A percentile compares a stretch with the other conserved stretches of the same genome.
Evolutionary conservation across 495 filamentous ascomycete species (phyloP).

Genomic region (Aspergillus sclerotioniger): DNA sequence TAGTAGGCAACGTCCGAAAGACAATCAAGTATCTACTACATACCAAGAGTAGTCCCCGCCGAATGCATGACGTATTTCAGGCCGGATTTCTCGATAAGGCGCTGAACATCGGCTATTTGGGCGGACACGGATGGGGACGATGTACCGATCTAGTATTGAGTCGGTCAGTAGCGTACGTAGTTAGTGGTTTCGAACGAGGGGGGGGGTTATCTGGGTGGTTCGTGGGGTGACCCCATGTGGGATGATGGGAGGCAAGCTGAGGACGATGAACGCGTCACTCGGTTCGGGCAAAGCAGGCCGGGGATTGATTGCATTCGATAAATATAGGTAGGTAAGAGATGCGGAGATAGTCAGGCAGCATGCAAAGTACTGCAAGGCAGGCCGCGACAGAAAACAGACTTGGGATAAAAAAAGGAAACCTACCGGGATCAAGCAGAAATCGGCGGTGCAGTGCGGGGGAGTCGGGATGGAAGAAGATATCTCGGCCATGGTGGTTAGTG

Average conservation of each 20-base stretch:
- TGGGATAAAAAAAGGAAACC: slow-evolving; percentile 22
- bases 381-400: too few relatives aligned
- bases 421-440: slow-evolving; percentile 83
- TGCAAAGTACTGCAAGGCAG: too few relatives aligned
- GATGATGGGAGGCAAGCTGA: neutral
- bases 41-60: slow-evolving; percentile 88
- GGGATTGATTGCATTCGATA: neutral
- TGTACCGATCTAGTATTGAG: slow-evolving; percentile 68
- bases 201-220: neutral
- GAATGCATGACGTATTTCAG: slow-evolving; percentile 87
- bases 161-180: neutral
- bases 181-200: slow-evolving; percentile 25
- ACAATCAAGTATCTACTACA: slow-evolving; percentile 25
- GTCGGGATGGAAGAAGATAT: slow-evolving; percentile 46
- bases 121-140: slow-evolving; percentile 75
- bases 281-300: too few relatives aligned
- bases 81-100: slow-evolving; percentile 75
- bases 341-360: neutral
- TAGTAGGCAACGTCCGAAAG: neutral
- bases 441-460: slow-evolving; percentile 65
- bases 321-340: neutral
- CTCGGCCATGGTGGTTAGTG: neutral
- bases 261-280: neutral
- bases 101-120: slow-evolving; percentile 86
- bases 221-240: neutral